Conservation (phyloP, 177 flowering plant genomes). For the Vitis hybrid region DNA sequence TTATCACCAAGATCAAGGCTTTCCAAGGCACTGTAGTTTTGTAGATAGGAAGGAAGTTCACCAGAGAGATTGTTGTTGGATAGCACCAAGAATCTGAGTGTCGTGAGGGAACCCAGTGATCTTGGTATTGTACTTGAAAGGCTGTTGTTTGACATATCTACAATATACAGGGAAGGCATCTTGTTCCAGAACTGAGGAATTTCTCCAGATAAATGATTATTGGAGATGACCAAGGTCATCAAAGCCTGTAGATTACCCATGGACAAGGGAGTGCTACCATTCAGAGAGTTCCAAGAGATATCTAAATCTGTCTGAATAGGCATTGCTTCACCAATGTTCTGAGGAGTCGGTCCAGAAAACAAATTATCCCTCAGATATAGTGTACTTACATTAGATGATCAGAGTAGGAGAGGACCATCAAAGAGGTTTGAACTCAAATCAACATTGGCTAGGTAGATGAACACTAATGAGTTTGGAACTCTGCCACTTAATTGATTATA, state of each 20-base stretch:
- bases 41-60: constrained; percentile 14
- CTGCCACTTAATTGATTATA: constrained; percentile 14
- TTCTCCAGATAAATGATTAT: constrained; percentile 13
- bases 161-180: not conserved
- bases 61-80: constrained; percentile 19
- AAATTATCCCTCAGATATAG: constrained; percentile 6
- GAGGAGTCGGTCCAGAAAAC: constrained; percentile 24
- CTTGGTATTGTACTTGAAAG: not conserved
- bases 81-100: constrained; percentile 4
- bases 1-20: constrained; percentile 24
- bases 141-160: constrained; percentile 20
- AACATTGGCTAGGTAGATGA: not conserved
- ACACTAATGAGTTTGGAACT: constrained; percentile 11
- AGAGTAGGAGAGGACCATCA: constrained; percentile 14
- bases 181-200: constrained; percentile 9
- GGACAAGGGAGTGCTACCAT: constrained; percentile 17
- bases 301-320: constrained; percentile 10
- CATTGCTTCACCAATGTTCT: constrained; percentile 10
- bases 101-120: not conserved
- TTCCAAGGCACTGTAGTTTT: not conserved
- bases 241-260: not conserved
- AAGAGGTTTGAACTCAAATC: constrained; percentile 15
- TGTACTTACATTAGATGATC: constrained; percentile 3
- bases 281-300: constrained; percentile 14
- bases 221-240: not conserved